phyloP scores from a whole-genome alignment of 306 rosid genomes.

The peach (Prunus persica) region DNA sequence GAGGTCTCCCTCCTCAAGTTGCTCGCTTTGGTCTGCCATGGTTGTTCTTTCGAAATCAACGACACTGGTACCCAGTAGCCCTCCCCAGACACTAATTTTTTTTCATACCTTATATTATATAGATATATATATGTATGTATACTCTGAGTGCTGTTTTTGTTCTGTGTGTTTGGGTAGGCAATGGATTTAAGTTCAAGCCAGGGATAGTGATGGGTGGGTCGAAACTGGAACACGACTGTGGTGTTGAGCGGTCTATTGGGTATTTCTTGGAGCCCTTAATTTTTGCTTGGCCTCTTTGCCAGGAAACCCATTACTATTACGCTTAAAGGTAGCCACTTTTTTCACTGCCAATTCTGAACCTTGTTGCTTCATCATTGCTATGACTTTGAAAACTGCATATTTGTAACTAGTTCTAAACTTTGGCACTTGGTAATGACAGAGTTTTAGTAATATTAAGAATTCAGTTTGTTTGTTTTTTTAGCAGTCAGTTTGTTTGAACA shows the following conservation, averaged over 20 bases:
- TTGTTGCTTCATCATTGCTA: too few species aligned
- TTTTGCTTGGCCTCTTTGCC: slow-evolving; percentile 55
- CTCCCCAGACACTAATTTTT: too few species aligned
- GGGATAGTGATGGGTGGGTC: slow-evolving; percentile 68
- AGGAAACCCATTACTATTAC: slow-evolving; percentile 66
- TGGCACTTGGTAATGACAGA: neutral
- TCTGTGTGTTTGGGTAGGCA: slow-evolving; percentile 38
- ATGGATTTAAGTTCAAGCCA: slow-evolving; percentile 64
- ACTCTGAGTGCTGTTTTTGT: neutral
- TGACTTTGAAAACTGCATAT: neutral
- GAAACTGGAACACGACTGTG: slow-evolving; percentile 40
- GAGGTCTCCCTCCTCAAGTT: neutral
- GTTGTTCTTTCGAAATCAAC: slow-evolving; percentile 54
- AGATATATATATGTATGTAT: too few species aligned
- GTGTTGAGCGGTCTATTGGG: slow-evolving; percentile 58
- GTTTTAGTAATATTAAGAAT: too few species aligned
- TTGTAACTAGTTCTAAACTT: neutral
- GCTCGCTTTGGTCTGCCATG: slow-evolving; percentile 52
- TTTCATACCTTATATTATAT: too few species aligned
- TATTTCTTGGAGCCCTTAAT: slow-evolving; percentile 69
- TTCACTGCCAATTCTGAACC: too few species aligned
- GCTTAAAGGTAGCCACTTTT: slow-evolving; percentile 54
- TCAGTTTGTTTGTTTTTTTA: neutral
- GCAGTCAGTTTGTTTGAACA: neutral
- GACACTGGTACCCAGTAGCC: slow-evolving; percentile 47